Evolutionary conservation across 2,329 filamentous ascomycete species (phyloP).

Genomic region (Penicillium sp.): DNA sequence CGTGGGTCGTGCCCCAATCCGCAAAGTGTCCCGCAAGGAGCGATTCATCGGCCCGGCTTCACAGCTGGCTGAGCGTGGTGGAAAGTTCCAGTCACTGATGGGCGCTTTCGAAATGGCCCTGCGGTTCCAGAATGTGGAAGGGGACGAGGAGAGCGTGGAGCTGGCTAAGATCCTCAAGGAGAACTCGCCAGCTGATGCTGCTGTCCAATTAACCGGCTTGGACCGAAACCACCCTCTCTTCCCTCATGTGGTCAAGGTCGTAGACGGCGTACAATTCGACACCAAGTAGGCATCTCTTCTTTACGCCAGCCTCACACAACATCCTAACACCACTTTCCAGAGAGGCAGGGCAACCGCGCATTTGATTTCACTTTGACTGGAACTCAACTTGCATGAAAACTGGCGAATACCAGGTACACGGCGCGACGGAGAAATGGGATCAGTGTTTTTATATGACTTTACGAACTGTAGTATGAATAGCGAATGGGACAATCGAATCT

Average conservation of each 20-base stretch:
- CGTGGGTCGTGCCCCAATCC: conserved; percentile 88
- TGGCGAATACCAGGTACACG: conserved; percentile 29
- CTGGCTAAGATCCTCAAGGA: conserved; percentile 81
- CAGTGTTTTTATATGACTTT: conserved; percentile 16
- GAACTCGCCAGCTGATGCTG: conserved; percentile 69
- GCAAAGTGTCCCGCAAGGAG: conserved; percentile 92
- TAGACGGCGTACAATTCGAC: conserved; percentile 73
- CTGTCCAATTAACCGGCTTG: conserved; percentile 77
- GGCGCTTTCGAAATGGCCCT: conserved; percentile 87
- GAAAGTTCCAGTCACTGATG: conserved; percentile 70
- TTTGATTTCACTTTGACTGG: conserved; percentile 22
- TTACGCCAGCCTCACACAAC: neutral
- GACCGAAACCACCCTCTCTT: conserved; percentile 74
- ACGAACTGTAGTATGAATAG: conserved; percentile 15
- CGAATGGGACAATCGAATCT: neutral
- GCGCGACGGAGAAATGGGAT: conserved; percentile 26
- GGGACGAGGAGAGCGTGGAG: conserved; percentile 83
- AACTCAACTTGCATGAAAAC: conserved; percentile 30
- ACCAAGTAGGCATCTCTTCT: conserved; percentile 32
- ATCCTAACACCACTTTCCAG: conserved; percentile 20
- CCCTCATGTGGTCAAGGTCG: conserved; percentile 69
- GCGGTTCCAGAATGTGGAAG: conserved; percentile 91
- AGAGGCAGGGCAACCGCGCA: conserved; percentile 29
- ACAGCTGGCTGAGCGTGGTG: conserved; percentile 77
- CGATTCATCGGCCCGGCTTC: conserved; percentile 91